Percentiles rank a stretch among this genome's conserved stretches.
Conservation (phyloP, 768 basidiomycete species). For the Mycena capillaripes region DNA sequence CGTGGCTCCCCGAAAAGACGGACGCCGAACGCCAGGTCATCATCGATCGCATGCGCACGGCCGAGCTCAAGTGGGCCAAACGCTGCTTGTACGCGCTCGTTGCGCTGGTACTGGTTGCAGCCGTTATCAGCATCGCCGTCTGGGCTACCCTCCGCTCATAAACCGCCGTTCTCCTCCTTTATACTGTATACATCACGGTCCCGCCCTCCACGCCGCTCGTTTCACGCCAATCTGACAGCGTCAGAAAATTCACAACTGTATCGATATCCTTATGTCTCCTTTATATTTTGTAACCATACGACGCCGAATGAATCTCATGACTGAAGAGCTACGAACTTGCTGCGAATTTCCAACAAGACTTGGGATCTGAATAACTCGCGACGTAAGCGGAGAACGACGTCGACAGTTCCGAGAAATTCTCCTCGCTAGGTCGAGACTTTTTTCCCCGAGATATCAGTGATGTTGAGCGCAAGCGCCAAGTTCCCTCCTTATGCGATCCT, state of each 20-base stretch:
- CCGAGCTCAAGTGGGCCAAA: constrained; percentile 70
- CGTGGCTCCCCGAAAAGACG: constrained; percentile 72
- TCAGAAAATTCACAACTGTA: constrained; percentile 31
- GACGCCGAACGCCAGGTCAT: constrained; percentile 62
- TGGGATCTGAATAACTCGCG: too few species aligned
- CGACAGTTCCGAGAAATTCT: too few species aligned
- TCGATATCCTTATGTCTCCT: constrained; percentile 31
- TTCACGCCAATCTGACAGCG: constrained; percentile 25
- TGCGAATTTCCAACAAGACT: too few species aligned
- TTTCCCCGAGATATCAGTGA: too few species aligned
- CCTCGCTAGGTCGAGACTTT: too few species aligned
- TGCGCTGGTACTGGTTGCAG: constrained; percentile 57
- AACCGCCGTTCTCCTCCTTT: background rate
- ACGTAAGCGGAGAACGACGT: too few species aligned
- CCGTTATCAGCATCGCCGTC: constrained; percentile 46
- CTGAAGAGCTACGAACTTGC: too few species aligned
- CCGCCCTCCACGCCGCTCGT: background rate
- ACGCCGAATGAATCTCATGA: background rate
- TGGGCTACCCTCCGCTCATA: constrained; percentile 48
- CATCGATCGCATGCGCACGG: constrained; percentile 60
- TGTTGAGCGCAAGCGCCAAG: too few species aligned
- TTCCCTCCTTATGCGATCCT: too few species aligned
- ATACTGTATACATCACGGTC: background rate
- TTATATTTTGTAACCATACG: constrained; percentile 18
- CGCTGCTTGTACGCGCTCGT: constrained; percentile 69